Conservation (phyloP, 495 filamentous ascomycete species). For the Penicillium ochrochloron region DNA sequence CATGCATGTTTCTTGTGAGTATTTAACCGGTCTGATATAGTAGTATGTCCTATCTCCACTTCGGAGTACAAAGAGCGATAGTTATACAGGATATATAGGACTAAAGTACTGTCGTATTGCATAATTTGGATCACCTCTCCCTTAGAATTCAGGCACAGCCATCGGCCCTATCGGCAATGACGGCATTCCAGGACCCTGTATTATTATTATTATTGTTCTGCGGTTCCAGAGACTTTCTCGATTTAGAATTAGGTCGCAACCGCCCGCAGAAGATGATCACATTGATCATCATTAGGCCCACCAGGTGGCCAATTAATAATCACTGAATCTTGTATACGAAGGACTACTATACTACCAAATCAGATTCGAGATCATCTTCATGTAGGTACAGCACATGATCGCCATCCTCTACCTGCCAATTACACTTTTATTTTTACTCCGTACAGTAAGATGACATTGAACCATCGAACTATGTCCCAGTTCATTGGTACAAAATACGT, state of each 20-base stretch:
- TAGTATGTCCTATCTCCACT: neutral
- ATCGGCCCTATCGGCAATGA: neutral
- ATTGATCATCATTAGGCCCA: slow-evolving; percentile 2
- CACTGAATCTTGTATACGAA: neutral
- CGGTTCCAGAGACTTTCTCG: neutral
- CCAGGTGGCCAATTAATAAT: neutral
- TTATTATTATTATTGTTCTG: too few species aligned
- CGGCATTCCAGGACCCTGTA: neutral
- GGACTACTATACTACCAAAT: neutral
- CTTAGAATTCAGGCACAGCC: neutral
- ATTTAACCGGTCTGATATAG: too few species aligned
- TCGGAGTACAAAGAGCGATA: too few species aligned
- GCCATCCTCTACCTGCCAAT: too few species aligned
- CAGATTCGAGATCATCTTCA: neutral
- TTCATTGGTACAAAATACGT: neutral
- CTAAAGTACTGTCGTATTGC: too few species aligned
- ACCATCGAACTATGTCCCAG: neutral
- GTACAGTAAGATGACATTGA: neutral
- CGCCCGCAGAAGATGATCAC: neutral
- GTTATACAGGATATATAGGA: too few species aligned
- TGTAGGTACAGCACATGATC: too few species aligned
- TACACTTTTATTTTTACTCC: neutral
- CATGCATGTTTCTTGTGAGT: too few species aligned
- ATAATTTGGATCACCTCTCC: too few species aligned
- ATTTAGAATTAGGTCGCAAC: neutral